These are phyloP conservation scores for Pyrenopolyporus hunteri DNA, from an alignment of 495 filamentous ascomycete species.

Conservation along the genomic window DNA sequence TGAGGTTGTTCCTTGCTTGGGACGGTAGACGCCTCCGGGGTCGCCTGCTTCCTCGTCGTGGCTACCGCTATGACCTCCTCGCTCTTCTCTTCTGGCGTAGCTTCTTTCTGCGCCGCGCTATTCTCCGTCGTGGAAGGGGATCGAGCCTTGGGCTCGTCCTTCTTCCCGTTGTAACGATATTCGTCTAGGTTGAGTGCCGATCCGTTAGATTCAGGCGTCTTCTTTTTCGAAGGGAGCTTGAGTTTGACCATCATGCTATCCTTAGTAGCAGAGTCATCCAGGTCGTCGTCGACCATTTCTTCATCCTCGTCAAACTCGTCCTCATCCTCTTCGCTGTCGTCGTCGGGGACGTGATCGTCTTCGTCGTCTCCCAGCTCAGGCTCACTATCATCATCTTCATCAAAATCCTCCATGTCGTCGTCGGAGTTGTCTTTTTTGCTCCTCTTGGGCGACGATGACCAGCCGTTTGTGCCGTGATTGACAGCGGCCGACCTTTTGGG, in stretches of 20 bases:
- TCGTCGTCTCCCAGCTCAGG: slow-evolving; percentile 69
- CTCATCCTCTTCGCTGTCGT: slow-evolving; percentile 58
- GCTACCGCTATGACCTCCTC: slow-evolving; percentile 72
- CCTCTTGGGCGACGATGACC: slow-evolving; percentile 63
- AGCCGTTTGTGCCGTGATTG: slow-evolving; percentile 52
- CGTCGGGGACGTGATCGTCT: slow-evolving; percentile 56
- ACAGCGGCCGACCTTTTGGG: slow-evolving; percentile 51
- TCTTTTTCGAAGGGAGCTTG: slow-evolving; percentile 41
- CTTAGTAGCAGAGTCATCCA: slow-evolving; percentile 53
- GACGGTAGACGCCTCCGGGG: slow-evolving; percentile 14
- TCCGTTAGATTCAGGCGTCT: slow-evolving; percentile 18
- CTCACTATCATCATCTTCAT: slow-evolving; percentile 64
- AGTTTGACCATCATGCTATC: slow-evolving; percentile 71
- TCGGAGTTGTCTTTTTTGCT: slow-evolving; percentile 70
- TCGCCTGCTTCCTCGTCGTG: slow-evolving; percentile 49
- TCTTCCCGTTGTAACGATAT: slow-evolving; percentile 37
- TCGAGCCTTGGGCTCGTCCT: background rate
- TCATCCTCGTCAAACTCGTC: slow-evolving; percentile 64
- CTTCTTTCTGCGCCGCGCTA: slow-evolving; percentile 64
- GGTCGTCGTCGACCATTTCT: slow-evolving; percentile 58
- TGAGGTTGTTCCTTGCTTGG: background rate
- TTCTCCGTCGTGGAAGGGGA: slow-evolving; percentile 1
- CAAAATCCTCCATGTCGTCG: slow-evolving; percentile 70
- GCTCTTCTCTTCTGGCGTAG: slow-evolving; percentile 75
- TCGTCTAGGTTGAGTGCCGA: slow-evolving; percentile 26